phyloP scores from a whole-genome alignment of 2,329 filamentous ascomycete genomes.

The Ambrosiella xylebori region DNA sequence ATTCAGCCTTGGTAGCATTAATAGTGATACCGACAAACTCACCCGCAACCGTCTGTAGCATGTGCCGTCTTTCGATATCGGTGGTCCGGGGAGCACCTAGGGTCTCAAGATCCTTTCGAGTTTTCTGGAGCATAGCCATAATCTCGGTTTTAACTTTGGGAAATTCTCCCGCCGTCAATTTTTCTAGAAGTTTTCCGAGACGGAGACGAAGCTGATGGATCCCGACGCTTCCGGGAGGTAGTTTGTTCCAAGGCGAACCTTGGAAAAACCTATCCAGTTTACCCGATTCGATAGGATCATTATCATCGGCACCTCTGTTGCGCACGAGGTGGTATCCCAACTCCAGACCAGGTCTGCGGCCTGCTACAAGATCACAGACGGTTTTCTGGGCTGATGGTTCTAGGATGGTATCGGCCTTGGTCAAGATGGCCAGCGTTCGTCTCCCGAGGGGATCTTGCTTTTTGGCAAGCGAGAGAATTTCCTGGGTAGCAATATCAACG shows the following conservation, averaged over 20 bases:
- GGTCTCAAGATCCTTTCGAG: slow-evolving; percentile 6
- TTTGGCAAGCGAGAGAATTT: slow-evolving; percentile 19
- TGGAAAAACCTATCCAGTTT: slow-evolving; percentile 23
- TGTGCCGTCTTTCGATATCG: slow-evolving; percentile 14
- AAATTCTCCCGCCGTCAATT: slow-evolving; percentile 18
- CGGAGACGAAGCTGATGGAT: slow-evolving; percentile 16
- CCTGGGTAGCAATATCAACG: slow-evolving; percentile 24
- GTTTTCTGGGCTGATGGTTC: slow-evolving; percentile 12
- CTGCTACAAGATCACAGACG: slow-evolving; percentile 13
- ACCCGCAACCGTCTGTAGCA: slow-evolving; percentile 14
- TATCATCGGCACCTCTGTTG: slow-evolving; percentile 17
- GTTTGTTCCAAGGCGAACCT: slow-evolving; percentile 20
- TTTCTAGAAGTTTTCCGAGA: slow-evolving; percentile 16
- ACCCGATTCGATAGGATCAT: neutral
- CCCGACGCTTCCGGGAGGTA: slow-evolving; percentile 16
- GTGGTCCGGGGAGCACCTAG: slow-evolving; percentile 14
- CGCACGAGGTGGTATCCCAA: slow-evolving; percentile 17
- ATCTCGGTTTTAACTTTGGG: slow-evolving; percentile 17
- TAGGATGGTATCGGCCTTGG: slow-evolving; percentile 24
- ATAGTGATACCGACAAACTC: slow-evolving; percentile 15
- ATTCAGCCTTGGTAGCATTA: slow-evolving; percentile 12
- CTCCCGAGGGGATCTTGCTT: slow-evolving; percentile 19
- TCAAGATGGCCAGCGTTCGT: slow-evolving; percentile 28
- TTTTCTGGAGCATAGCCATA: slow-evolving; percentile 7
- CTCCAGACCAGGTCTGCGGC: slow-evolving; percentile 14